These are phyloP conservation scores for Sapria himalayana DNA, from an alignment of 345 rosid genomes.

Conservation along the genomic window DNA sequence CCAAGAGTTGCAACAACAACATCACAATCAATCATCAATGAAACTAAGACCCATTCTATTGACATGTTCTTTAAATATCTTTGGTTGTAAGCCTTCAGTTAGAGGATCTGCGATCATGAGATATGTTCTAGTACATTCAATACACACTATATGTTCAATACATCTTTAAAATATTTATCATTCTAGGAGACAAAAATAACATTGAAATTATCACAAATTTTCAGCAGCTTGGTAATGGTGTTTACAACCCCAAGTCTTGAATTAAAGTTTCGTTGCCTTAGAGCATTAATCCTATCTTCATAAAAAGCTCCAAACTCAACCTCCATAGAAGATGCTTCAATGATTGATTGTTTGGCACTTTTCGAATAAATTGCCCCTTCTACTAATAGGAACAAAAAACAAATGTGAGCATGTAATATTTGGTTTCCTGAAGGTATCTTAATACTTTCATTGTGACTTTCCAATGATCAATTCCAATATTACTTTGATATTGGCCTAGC, in stretches of 20 bases:
- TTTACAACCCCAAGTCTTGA: neutral
- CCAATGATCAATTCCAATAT: neutral
- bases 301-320: neutral
- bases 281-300: neutral
- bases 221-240: neutral
- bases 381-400: neutral
- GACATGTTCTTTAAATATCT: too few relatives aligned
- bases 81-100: too few relatives aligned
- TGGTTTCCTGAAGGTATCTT: conserved; percentile 1
- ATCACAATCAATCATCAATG: too few relatives aligned
- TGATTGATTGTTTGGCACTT: neutral
- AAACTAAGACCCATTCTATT: too few relatives aligned
- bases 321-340: too few relatives aligned
- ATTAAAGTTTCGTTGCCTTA: neutral
- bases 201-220: neutral
- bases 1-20: too few relatives aligned
- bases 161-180: too few relatives aligned
- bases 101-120: too few relatives aligned
- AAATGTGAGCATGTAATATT: neutral
- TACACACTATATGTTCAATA: too few relatives aligned
- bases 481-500: neutral
- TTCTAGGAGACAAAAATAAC: too few relatives aligned
- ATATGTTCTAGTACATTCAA: too few relatives aligned
- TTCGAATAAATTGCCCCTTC: neutral
- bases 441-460: neutral